Evolutionary conservation across 495 filamentous ascomycete species (phyloP).

Genomic region (Saxophila tyrrhenica): DNA sequence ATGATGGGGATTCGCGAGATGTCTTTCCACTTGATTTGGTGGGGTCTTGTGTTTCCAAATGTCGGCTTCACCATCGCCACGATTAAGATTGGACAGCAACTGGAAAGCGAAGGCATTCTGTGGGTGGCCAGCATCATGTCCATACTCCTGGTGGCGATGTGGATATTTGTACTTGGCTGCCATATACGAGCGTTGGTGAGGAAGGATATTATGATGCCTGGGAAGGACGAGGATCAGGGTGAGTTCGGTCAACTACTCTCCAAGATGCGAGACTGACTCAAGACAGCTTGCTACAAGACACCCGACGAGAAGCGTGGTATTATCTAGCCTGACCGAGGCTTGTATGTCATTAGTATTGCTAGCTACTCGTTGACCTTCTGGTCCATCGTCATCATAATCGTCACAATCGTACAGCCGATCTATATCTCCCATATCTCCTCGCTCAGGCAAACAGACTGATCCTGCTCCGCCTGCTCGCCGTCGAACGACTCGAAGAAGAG

Average conservation of each 20-base stretch:
- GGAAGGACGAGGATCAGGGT: constrained; percentile 22
- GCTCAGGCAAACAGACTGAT: not conserved
- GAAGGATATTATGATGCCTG: constrained; percentile 12
- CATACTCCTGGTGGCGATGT: constrained; percentile 12
- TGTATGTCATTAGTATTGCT: too few species aligned
- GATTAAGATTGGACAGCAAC: constrained; percentile 35
- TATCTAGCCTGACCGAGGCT: too few species aligned
- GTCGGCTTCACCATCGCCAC: constrained; percentile 45
- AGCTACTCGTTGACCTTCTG: not conserved
- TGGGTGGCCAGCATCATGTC: constrained; percentile 23
- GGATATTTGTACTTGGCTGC: constrained; percentile 9
- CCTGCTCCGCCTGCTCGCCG: not conserved
- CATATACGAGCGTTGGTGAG: constrained; percentile 10
- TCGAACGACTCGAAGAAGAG: not conserved
- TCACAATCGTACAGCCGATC: not conserved
- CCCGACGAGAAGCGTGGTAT: not conserved
- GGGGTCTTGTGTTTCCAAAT: constrained; percentile 48
- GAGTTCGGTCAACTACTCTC: not conserved
- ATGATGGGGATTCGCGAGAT: constrained; percentile 41
- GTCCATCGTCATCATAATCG: not conserved
- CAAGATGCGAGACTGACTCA: too few species aligned
- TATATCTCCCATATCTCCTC: not conserved
- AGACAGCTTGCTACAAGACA: not conserved
- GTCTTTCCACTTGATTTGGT: constrained; percentile 45
- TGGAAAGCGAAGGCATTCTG: constrained; percentile 32